Percentiles rank a stretch among this genome's conserved stretches.
Evolutionary conservation across 768 basidiomycete genomes (phyloP).

Genomic region (Fibroporia radiculosa): DNA sequence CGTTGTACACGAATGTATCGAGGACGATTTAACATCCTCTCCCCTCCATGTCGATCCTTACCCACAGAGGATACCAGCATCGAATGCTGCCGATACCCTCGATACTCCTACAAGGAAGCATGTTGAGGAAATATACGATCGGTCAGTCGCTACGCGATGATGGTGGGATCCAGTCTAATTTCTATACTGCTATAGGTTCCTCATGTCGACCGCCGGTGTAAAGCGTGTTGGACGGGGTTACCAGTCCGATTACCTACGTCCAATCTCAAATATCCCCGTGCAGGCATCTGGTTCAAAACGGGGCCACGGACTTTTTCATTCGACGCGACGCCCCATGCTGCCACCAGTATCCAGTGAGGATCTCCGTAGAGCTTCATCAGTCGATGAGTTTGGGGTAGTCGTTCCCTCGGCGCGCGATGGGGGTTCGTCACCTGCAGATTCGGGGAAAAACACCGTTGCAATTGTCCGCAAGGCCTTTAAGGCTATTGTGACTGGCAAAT

Average conservation of each 20-base stretch:
- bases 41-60: slow-evolving; percentile 61
- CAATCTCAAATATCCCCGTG: slow-evolving; percentile 29
- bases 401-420: slow-evolving; percentile 11
- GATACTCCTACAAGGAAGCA: slow-evolving; percentile 50
- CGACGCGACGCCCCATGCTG: slow-evolving; percentile 49
- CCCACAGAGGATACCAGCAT: slow-evolving; percentile 35
- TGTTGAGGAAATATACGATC: slow-evolving; percentile 72
- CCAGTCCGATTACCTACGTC: slow-evolving; percentile 55
- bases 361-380: slow-evolving; percentile 36
- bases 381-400: slow-evolving; percentile 62
- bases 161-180: not conserved
- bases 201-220: slow-evolving; percentile 77
- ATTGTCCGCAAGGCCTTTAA: slow-evolving; percentile 68
- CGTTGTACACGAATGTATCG: slow-evolving; percentile 14
- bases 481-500: slow-evolving; percentile 62
- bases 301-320: slow-evolving; percentile 38
- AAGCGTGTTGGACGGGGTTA: slow-evolving; percentile 77
- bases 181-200: slow-evolving; percentile 29
- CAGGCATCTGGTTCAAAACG: slow-evolving; percentile 24
- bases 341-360: slow-evolving; percentile 69
- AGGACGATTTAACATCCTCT: slow-evolving; percentile 53
- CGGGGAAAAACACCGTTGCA: slow-evolving; percentile 41
- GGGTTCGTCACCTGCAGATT: slow-evolving; percentile 31
- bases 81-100: slow-evolving; percentile 26
- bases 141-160: slow-evolving; percentile 19